These are phyloP conservation scores for Pisolithus sp. DNA, from an alignment of 768 basidiomycete genomes.

Conservation along the genomic window DNA sequence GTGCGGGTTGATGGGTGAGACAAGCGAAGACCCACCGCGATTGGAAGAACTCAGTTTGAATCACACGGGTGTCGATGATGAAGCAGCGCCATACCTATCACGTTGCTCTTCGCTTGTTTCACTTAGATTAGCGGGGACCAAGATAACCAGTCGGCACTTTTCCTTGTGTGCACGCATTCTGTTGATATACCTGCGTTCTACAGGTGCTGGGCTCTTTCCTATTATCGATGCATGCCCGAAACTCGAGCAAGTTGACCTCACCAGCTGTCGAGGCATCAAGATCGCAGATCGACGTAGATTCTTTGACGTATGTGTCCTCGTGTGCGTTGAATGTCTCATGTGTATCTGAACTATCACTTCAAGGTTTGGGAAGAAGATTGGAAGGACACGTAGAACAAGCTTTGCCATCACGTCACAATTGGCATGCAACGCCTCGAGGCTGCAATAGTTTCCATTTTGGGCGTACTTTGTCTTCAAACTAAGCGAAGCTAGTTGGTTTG, in stretches of 20 bases:
- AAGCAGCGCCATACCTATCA: slow-evolving; percentile 45
- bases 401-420: no score
- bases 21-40: slow-evolving; percentile 21
- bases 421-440: no score
- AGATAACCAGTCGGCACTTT: slow-evolving; percentile 45
- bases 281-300: slow-evolving; percentile 57
- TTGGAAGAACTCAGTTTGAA: slow-evolving; percentile 49
- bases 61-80: slow-evolving; percentile 57
- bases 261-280: slow-evolving; percentile 57
- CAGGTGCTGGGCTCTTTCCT: slow-evolving; percentile 48
- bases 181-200: not conserved
- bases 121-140: slow-evolving; percentile 52
- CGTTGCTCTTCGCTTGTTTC: slow-evolving; percentile 41
- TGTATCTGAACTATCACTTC: not conserved
- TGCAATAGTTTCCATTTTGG: not conserved
- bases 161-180: not conserved
- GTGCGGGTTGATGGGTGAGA: slow-evolving; percentile 35
- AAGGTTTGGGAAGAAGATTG: slow-evolving; percentile 24
- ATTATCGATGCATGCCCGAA: slow-evolving; percentile 53
- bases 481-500: not conserved
- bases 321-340: not conserved
- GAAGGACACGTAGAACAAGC: not conserved
- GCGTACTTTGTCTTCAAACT: not conserved
- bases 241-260: slow-evolving; percentile 53
- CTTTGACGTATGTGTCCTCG: slow-evolving; percentile 44